Conservation (phyloP, 495 filamentous ascomycete genomes). For the Hypoxylon perforatum region DNA sequence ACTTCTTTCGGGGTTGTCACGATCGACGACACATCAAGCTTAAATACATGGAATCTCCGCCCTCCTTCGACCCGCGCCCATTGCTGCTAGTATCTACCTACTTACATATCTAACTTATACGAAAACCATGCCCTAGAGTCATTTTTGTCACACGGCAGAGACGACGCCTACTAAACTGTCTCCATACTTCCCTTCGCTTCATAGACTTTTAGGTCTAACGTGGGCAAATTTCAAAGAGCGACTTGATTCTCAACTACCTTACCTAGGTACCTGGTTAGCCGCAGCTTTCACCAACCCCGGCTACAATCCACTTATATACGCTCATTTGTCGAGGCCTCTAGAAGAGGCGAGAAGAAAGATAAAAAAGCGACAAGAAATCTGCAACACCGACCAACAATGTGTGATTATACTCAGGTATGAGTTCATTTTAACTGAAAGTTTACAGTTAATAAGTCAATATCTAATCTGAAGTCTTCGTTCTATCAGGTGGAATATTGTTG, state of each 20-base stretch:
- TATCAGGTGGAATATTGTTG: conserved; percentile 47
- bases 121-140: conserved; percentile 13
- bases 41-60: conserved; percentile 41
- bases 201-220: conserved; percentile 29
- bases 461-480: conserved; percentile 2
- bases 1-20: conserved; percentile 34
- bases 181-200: not conserved
- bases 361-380: too few species aligned
- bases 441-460: not conserved
- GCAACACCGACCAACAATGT: conserved; percentile 29
- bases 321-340: not conserved
- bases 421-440: not conserved
- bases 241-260: not conserved
- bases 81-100: not conserved
- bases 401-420: conserved; percentile 49
- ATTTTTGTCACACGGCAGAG: conserved; percentile 5
- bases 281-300: not conserved
- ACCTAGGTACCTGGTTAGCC: too few species aligned
- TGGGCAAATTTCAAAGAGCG: conserved; percentile 11
- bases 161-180: not conserved
- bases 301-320: conserved; percentile 8
- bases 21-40: conserved; percentile 40
- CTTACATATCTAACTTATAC: not conserved
- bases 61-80: conserved; percentile 26
- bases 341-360: not conserved